These are phyloP conservation scores for Ascochyta fabae DNA, from an alignment of 2,329 filamentous ascomycete genomes.

Conservation along the genomic window DNA sequence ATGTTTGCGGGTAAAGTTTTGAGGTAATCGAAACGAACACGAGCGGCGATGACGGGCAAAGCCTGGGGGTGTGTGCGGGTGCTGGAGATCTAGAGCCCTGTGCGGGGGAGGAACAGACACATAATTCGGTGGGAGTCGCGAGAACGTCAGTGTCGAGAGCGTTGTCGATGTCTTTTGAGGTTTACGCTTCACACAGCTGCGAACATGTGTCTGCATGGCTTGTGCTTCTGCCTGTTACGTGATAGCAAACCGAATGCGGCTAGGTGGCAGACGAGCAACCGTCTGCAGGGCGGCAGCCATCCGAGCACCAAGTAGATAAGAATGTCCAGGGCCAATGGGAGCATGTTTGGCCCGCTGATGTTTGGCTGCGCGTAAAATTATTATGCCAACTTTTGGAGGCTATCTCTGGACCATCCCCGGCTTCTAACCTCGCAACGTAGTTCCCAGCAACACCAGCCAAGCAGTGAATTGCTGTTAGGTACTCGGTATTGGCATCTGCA, in stretches of 20 bases:
- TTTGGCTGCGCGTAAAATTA: constrained; percentile 43
- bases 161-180: constrained; percentile 44
- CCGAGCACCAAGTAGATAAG: constrained; percentile 40
- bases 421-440: constrained; percentile 23
- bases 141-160: constrained; percentile 25
- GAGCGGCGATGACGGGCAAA: constrained; percentile 21
- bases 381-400: constrained; percentile 32
- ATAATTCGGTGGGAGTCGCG: constrained; percentile 30
- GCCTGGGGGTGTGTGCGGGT: constrained; percentile 19
- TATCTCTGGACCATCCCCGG: constrained; percentile 32
- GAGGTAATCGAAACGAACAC: constrained; percentile 4
- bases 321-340: constrained; percentile 32
- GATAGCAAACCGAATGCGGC: constrained; percentile 30
- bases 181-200: constrained; percentile 20
- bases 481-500: constrained; percentile 38
- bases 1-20: constrained; percentile 24
- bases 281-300: constrained; percentile 19
- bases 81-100: constrained; percentile 31
- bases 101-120: constrained; percentile 27
- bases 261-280: constrained; percentile 22
- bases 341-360: constrained; percentile 31
- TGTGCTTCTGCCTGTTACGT: constrained; percentile 35
- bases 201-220: constrained; percentile 42
- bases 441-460: constrained; percentile 32
- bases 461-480: constrained; percentile 48